Conservation (phyloP, 768 basidiomycete species). For the Thelephora ganbajun region DNA sequence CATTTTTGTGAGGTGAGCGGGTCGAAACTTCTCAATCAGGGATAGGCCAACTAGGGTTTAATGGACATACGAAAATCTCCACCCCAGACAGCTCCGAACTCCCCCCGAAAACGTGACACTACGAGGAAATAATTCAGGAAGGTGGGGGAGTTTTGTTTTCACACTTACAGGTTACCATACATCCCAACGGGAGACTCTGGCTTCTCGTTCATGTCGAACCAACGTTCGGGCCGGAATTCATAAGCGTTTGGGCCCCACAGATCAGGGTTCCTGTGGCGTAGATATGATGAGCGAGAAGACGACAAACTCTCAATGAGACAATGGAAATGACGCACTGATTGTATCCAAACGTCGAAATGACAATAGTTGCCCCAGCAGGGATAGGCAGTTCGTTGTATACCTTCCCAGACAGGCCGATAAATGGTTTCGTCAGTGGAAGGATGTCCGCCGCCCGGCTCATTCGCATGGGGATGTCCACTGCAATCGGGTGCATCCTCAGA, state of each 20-base stretch:
- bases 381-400: slow-evolving; percentile 14
- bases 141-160: neutral
- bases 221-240: slow-evolving; percentile 25
- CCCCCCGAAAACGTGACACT: slow-evolving; percentile 14
- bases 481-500: too few relatives aligned
- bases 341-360: neutral
- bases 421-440: slow-evolving; percentile 24
- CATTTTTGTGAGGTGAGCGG: slow-evolving; percentile 6
- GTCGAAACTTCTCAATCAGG: neutral
- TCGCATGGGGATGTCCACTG: slow-evolving; percentile 25
- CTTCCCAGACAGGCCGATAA: slow-evolving; percentile 9
- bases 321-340: too few relatives aligned
- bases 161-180: slow-evolving; percentile 21
- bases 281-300: too few relatives aligned
- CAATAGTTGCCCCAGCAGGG: slow-evolving; percentile 6
- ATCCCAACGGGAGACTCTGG: slow-evolving; percentile 29
- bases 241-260: slow-evolving; percentile 24
- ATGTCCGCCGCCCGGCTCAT: slow-evolving; percentile 28
- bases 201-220: slow-evolving; percentile 16
- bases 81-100: slow-evolving; percentile 14
- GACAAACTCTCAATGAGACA: too few relatives aligned
- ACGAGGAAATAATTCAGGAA: neutral
- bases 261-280: slow-evolving; percentile 8
- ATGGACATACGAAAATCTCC: slow-evolving; percentile 7
- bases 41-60: neutral